Evolutionary conservation across 306 rosid genomes (phyloP).

Genomic region (Comarum palustre): DNA sequence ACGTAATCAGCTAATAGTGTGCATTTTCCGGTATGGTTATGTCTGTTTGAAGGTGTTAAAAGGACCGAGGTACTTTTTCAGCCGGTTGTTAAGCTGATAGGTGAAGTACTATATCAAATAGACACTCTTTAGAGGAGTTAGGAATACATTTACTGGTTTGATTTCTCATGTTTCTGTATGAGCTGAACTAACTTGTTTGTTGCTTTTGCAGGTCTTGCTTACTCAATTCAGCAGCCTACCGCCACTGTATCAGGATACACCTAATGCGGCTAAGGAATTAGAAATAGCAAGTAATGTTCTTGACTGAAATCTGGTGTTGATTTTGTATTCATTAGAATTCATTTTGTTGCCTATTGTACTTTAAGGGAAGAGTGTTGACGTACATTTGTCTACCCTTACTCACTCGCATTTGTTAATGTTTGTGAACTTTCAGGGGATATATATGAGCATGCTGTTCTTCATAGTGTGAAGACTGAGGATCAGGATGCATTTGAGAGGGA

Average conservation of each 20-base stretch:
- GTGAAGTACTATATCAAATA: neutral
- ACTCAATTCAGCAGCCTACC: slow-evolving; percentile 89
- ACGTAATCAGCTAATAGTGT: neutral
- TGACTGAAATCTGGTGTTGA: slow-evolving; percentile 9
- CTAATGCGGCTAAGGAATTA: slow-evolving; percentile 66
- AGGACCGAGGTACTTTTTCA: neutral
- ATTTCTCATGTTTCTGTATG: neutral
- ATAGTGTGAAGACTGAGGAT: slow-evolving; percentile 85
- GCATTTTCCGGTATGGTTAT: neutral
- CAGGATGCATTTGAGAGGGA: slow-evolving; percentile 96
- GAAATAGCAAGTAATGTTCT: slow-evolving; percentile 74
- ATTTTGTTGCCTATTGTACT: neutral
- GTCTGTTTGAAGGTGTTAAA: neutral
- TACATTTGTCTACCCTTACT: neutral
- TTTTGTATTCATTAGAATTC: neutral
- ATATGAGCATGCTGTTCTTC: slow-evolving; percentile 91
- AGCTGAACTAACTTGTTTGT: neutral
- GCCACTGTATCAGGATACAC: slow-evolving; percentile 77
- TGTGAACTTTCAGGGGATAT: slow-evolving; percentile 74
- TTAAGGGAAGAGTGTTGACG: slow-evolving; percentile 9
- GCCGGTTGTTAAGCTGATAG: neutral
- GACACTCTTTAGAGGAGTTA: slow-evolving; percentile 1
- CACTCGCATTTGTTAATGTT: neutral
- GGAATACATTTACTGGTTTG: neutral
- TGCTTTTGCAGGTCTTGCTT: slow-evolving; percentile 53